A percentile compares a stretch with the other conserved stretches of the same genome.
Evolutionary conservation across 805 yeast species (phyloP).

Genomic region (Lachancea thermotolerans): DNA sequence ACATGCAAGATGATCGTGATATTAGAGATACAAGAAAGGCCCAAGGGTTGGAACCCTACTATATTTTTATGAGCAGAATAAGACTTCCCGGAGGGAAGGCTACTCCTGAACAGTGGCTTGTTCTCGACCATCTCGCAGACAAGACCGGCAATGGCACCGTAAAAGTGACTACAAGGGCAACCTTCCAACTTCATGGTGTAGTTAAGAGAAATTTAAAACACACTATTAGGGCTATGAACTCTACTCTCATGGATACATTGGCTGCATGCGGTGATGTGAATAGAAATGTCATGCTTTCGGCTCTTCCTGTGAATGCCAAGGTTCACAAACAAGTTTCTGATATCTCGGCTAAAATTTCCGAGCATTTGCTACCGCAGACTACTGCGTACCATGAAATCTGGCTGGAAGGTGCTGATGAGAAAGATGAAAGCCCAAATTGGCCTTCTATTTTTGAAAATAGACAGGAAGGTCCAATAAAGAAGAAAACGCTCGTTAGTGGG

Average conservation of each 20-base stretch:
- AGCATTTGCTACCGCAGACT: conserved; percentile 79
- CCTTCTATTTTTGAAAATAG: conserved; percentile 56
- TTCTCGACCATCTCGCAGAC: conserved; percentile 74
- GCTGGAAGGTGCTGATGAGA: conserved; percentile 78
- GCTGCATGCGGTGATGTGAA: conserved; percentile 99
- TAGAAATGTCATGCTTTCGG: conserved; percentile 90
- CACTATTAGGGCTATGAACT: conserved; percentile 87
- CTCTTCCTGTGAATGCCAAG: conserved; percentile 79
- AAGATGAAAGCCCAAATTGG: conserved; percentile 59
- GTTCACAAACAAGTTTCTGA: conserved; percentile 70
- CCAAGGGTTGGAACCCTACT: conserved; percentile 91
- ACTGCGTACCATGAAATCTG: conserved; percentile 97
- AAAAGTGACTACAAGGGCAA: conserved; percentile 93
- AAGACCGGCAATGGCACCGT: conserved; percentile 86
- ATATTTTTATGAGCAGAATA: conserved; percentile 93
- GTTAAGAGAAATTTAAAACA: conserved; percentile 85
- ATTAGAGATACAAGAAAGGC: conserved; percentile 87
- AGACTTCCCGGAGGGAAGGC: conserved; percentile 92
- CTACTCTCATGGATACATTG: conserved; percentile 83
- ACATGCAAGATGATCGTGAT: conserved; percentile 98
- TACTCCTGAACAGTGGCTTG: conserved; percentile 82
- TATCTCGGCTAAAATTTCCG: conserved; percentile 61
- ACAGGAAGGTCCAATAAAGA: conserved; percentile 69
- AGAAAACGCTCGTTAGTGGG: conserved; percentile 80
- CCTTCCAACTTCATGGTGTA: conserved; percentile 93